Percentiles rank a stretch among this genome's conserved stretches.
phyloP scores from a whole-genome alignment of 371 early-diverging fungal genomes.

The Mortierella sp. region DNA sequence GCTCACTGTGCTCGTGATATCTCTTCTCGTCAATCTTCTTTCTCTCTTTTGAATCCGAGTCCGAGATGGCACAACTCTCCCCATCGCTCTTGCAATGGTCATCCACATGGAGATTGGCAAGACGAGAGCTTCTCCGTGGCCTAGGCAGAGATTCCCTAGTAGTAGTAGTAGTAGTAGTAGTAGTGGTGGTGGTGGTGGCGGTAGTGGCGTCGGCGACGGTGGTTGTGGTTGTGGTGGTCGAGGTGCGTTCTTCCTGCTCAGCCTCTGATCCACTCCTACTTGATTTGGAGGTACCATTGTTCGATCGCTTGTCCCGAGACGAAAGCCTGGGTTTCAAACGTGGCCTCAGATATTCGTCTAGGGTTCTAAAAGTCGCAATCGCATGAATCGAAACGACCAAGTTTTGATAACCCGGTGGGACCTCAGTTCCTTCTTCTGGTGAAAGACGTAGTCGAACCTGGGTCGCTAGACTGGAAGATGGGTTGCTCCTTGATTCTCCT shows the following conservation, averaged over 20 bases:
- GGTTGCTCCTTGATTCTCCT: slow-evolving; percentile 57
- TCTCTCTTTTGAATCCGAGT: too few relatives aligned
- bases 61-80: too few relatives aligned
- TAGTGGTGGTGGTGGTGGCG: too few relatives aligned
- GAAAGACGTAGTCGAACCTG: slow-evolving; percentile 75
- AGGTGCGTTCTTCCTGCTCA: too few relatives aligned
- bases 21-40: too few relatives aligned
- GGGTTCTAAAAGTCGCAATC: slow-evolving; percentile 79
- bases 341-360: slow-evolving; percentile 81
- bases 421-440: slow-evolving; percentile 60
- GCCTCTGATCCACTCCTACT: slow-evolving; percentile 11
- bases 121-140: slow-evolving; percentile 21
- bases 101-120: slow-evolving; percentile 20
- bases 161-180: background rate
- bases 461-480: slow-evolving; percentile 80
- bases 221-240: too few relatives aligned
- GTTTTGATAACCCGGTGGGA: slow-evolving; percentile 65
- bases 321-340: slow-evolving; percentile 53
- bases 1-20: too few relatives aligned
- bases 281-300: background rate
- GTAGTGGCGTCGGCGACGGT: too few relatives aligned
- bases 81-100: background rate
- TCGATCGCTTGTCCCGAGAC: slow-evolving; percentile 11
- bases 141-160: too few relatives aligned
- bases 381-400: slow-evolving; percentile 86